phyloP scores from a whole-genome alignment of 495 filamentous ascomycete genomes.

The Podospora bellae-mahoneyi region DNA sequence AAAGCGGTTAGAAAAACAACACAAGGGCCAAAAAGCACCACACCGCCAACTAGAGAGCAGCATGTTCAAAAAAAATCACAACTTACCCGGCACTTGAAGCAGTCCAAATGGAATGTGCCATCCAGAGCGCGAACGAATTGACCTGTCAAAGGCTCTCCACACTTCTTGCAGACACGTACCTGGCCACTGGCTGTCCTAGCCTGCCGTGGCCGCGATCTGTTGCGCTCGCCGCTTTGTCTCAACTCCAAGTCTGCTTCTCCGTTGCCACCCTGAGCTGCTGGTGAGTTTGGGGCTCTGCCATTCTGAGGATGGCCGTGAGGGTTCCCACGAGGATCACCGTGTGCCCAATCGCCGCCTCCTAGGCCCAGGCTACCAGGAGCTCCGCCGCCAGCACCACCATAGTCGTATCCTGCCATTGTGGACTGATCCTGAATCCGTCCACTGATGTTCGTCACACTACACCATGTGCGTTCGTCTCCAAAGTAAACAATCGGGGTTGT shows the following conservation, averaged over 20 bases:
- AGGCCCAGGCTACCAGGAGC: slow-evolving; percentile 16
- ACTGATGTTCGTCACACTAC: slow-evolving; percentile 19
- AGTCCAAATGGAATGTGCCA: slow-evolving; percentile 93
- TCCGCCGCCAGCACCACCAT: slow-evolving; percentile 11
- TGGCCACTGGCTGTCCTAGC: slow-evolving; percentile 51
- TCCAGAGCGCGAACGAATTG: slow-evolving; percentile 93
- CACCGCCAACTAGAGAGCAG: neutral
- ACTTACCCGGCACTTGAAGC: slow-evolving; percentile 94
- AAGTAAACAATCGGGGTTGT: neutral
- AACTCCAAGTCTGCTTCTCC: slow-evolving; percentile 35
- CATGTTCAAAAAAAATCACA: neutral
- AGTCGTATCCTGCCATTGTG: slow-evolving; percentile 33
- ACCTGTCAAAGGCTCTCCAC: slow-evolving; percentile 76
- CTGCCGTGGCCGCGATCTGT: slow-evolving; percentile 43
- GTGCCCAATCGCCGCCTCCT: slow-evolving; percentile 26
- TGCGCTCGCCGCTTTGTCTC: slow-evolving; percentile 47
- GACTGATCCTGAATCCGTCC: slow-evolving; percentile 24
- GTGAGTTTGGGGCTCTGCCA: slow-evolving; percentile 35
- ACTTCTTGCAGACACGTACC: slow-evolving; percentile 78
- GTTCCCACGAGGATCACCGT: slow-evolving; percentile 15
- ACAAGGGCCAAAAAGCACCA: slow-evolving; percentile 13
- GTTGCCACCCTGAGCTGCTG: slow-evolving; percentile 39
- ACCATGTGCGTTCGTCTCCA: slow-evolving; percentile 19
- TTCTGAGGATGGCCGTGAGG: neutral
- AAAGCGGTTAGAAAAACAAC: slow-evolving; percentile 8